Evolutionary conservation across 495 filamentous ascomycete genomes (phyloP).

Genomic region (Articulospora tetracladia): DNA sequence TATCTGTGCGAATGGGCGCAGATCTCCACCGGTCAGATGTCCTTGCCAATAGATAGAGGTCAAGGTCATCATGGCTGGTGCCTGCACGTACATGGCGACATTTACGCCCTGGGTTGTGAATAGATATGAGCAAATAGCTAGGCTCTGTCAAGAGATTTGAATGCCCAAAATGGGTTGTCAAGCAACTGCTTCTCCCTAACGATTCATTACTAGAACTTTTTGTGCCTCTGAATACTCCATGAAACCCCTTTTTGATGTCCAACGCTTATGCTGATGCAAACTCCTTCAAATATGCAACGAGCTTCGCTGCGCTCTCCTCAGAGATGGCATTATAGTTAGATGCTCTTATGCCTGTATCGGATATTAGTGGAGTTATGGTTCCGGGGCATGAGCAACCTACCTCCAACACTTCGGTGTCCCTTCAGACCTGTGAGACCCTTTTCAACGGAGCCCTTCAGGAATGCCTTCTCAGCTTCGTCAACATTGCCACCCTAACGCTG

Average conservation of each 20-base stretch:
- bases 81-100: no score
- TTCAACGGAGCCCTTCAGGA: constrained; percentile 66
- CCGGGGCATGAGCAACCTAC: not conserved
- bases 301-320: constrained; percentile 51
- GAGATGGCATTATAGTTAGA: constrained; percentile 65
- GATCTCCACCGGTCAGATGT: no score
- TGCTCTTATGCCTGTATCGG: constrained; percentile 49
- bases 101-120: constrained; percentile 12
- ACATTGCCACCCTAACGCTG: not conserved
- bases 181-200: no score
- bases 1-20: no score
- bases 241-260: not conserved
- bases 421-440: constrained; percentile 67
- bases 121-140: not conserved
- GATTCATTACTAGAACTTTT: no score
- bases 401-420: constrained; percentile 71
- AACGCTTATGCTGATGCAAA: constrained; percentile 39
- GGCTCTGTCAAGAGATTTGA: not conserved
- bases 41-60: no score
- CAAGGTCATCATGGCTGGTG: no score
- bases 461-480: constrained; percentile 62
- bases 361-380: not conserved
- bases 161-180: no score
- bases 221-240: constrained; percentile 66
- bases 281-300: constrained; percentile 51